A percentile compares a stretch with the other conserved stretches of the same genome.
These are phyloP conservation scores for Neocatenulostroma microsporum DNA, from an alignment of 2,329 filamentous ascomycete species.

Conservation along the genomic window DNA sequence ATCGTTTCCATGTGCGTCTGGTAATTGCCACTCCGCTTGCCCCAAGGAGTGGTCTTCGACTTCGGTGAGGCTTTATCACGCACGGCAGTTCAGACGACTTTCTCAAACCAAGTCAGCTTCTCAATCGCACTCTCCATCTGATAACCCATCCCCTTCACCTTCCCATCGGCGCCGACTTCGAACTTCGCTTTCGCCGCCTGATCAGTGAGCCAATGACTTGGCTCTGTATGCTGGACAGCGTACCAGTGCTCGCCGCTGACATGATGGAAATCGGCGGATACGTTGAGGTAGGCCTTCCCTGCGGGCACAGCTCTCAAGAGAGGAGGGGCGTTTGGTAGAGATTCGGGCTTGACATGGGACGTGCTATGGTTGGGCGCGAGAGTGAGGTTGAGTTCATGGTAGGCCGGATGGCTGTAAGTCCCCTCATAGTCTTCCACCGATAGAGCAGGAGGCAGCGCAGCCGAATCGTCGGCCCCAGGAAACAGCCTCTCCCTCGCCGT, in stretches of 20 bases:
- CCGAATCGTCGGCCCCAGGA: not conserved
- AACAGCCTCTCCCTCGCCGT: not conserved
- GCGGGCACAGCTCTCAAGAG: not conserved
- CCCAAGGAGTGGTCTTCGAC: too few relatives aligned
- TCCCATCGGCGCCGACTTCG: conserved; percentile 1
- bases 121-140: conserved; percentile 1
- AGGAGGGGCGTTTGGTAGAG: not conserved
- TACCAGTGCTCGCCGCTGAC: conserved; percentile 4
- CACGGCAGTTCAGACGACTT: not conserved
- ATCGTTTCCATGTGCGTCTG: not conserved
- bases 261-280: conserved; percentile 1
- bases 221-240: not conserved
- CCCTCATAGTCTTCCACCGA: not conserved
- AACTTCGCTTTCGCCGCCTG: not conserved
- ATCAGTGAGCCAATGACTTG: not conserved
- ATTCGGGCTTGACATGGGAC: not conserved
- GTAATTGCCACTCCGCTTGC: too few relatives aligned
- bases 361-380: too few relatives aligned
- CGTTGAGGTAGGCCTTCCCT: not conserved
- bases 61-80: too few relatives aligned
- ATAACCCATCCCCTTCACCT: not conserved
- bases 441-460: not conserved
- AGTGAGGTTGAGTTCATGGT: not conserved
- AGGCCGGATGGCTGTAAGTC: not conserved
- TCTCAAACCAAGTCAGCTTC: conserved; percentile 3